Evolutionary conservation across 768 basidiomycete genomes (phyloP), one percentile per base, ranked within the genome.

Genomic region (Hortiboletus campestris): DNA sequence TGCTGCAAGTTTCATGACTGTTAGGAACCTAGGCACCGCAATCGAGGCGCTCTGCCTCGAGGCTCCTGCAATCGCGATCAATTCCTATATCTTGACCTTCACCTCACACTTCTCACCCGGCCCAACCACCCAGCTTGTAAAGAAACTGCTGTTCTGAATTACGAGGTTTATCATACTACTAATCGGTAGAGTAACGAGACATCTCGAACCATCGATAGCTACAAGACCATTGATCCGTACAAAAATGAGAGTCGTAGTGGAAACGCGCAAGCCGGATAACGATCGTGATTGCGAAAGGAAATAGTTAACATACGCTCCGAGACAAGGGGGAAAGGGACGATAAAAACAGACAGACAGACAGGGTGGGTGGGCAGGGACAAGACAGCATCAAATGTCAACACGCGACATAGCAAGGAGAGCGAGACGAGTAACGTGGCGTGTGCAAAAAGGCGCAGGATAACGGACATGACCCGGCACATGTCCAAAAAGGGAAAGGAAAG

Each of bases 31-130:
- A 28, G 47, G 47, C 35, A 22, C 19, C 7, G 19, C 20, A 49
- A 38, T 51, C n/a, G 36, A 49, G 52, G 51, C 45, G 3, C 35
- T 20, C 9, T 39, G 61, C 62, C 63, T 54, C 63, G 55, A 49
- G 62, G 62, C 62, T 25, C 36, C n/a, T 22, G 9, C 11, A 31
- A 59, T 32, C 31, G 9, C 36, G 1, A 54, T 47, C 38, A 16
- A 45, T 56, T n/a, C 38, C 14, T 29, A 45, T 53, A 31, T 29
- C 49, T n/a, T 25, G 25, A 36, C 39, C 10, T 17, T 22, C 36
- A 53, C 32, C 46, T 34, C 31, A 34, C 8, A 25, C 20, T 51
- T 35, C 22, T 35, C 39, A 54, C 32, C 28, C n/a, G n/a, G n/a
- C 4, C 22, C 3, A 6, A 39, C 11, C 36, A 13, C n/a, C n/a